Evolutionary conservation across 2,329 filamentous ascomycete species (phyloP), one percentile per base, ranked within the genome.

Genomic region (Claviceps purpurea): DNA sequence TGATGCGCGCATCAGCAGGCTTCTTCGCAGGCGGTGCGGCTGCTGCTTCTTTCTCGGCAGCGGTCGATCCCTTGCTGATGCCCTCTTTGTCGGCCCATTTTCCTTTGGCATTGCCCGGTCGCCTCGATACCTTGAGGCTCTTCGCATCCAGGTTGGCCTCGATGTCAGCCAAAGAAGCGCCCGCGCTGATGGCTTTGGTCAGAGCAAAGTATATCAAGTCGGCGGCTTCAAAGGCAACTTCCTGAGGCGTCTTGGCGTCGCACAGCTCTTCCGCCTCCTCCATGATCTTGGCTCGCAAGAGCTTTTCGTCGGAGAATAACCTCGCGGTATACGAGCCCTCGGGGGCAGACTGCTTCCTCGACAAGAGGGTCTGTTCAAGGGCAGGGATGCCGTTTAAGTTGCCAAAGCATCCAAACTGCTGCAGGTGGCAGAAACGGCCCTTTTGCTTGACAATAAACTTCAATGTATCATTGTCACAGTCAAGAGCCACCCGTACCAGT

Each of bases 251-350:
- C 58, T 82, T 82, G 16, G 93, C 91, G 57, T 93, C 82, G 63
- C 91, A 96, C 43, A 98, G 77, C 71, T 98, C 93, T 63, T 94
- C 87, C 0, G 93, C 93, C 68, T 98, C 93, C 68, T 98, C 93
- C 82, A 97, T 94, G 52, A 98, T 96, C 76, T 98, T 98, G 3
- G 93, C 93, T 44, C 87, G 79, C 51, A 96, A 71, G 52, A 98
- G 77, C 66, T 94, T 90, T 60, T 88, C 81, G 57, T 98, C 93
- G 18, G 85, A 90, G 74, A 97, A 98, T 1, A 98, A 74, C 38
- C 91, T 78, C 18, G 89, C 88, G 4, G 93, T 98, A 68, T 98
- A 98, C 13, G 93, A 98, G 1, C 90, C 91, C 57, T 78, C 78
- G 0, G 93, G 91, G 0, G 91, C 90, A 18, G 86, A 88, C 43